phyloP scores from a whole-genome alignment of 495 filamentous ascomycete genomes.

The Aspergillus panamensis region DNA sequence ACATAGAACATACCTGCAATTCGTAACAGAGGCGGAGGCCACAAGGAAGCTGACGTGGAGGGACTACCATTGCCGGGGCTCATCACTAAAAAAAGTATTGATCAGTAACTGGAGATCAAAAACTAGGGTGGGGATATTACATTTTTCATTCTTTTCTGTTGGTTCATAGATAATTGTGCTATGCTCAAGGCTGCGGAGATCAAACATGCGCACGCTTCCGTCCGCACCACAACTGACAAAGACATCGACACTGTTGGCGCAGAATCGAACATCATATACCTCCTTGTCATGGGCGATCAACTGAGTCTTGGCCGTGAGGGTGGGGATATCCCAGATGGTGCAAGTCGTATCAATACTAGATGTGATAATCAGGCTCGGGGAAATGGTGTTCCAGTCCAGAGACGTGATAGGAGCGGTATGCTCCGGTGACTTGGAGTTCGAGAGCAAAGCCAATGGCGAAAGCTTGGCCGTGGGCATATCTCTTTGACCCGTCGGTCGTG shows the following conservation, averaged over 20 bases:
- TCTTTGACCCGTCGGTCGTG: conserved; percentile 57
- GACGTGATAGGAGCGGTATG: conserved; percentile 96
- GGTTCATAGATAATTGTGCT: conserved; percentile 99
- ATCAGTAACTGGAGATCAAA: background rate
- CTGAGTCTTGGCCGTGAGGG: conserved; percentile 95
- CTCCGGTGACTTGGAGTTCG: conserved; percentile 96
- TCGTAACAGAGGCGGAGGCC: conserved; percentile 79
- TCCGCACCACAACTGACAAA: conserved; percentile 98
- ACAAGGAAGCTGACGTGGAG: conserved; percentile 65
- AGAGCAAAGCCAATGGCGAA: conserved; percentile 87
- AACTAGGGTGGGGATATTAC: conserved; percentile 40
- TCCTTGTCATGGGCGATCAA: conserved; percentile 99
- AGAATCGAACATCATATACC: conserved; percentile 97
- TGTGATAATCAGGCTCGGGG: conserved; percentile 94
- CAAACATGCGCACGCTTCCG: conserved; percentile 98
- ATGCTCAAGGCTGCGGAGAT: conserved; percentile 92
- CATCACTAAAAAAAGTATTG: conserved; percentile 26
- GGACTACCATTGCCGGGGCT: conserved; percentile 58
- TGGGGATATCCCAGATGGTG: conserved; percentile 99
- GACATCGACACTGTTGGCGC: conserved; percentile 91
- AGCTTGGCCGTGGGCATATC: conserved; percentile 76
- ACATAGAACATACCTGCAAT: conserved; percentile 56
- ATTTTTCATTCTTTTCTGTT: conserved; percentile 79
- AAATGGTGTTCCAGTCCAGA: conserved; percentile 96
- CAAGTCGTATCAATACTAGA: conserved; percentile 99